A percentile compares a stretch with the other conserved stretches of the same genome.
Conservation (phyloP, 2,329 filamentous ascomycete genomes). For the Anthostomella pinea region DNA sequence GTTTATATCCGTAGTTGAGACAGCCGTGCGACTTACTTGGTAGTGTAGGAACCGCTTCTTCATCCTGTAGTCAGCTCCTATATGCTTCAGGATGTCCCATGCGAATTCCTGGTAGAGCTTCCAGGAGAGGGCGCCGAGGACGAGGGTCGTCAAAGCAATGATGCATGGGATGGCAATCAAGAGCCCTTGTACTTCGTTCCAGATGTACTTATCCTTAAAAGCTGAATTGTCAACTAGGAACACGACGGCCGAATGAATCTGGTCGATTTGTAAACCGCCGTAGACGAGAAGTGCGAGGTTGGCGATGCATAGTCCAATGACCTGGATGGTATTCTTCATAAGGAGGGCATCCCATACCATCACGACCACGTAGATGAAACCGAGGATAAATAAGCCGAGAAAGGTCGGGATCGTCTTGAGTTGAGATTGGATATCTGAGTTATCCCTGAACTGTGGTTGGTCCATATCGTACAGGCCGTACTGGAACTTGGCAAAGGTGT, state of each 20-base stretch:
- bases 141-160: slow-evolving; percentile 70
- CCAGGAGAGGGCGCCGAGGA: slow-evolving; percentile 78
- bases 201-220: slow-evolving; percentile 54
- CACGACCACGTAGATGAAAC: slow-evolving; percentile 86
- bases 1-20: slow-evolving; percentile 5
- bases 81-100: slow-evolving; percentile 99
- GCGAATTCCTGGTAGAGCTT: slow-evolving; percentile 98
- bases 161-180: slow-evolving; percentile 83
- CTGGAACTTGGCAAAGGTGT: slow-evolving; percentile 88
- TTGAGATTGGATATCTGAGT: slow-evolving; percentile 46
- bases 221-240: slow-evolving; percentile 45
- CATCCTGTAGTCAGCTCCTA: slow-evolving; percentile 94
- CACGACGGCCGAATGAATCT: slow-evolving; percentile 73
- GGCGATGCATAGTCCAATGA: slow-evolving; percentile 91
- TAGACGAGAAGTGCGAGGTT: slow-evolving; percentile 92
- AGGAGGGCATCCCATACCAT: slow-evolving; percentile 91
- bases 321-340: slow-evolving; percentile 96
- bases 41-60: slow-evolving; percentile 95
- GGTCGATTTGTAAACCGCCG: slow-evolving; percentile 86
- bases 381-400: slow-evolving; percentile 94
- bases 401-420: slow-evolving; percentile 85
- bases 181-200: slow-evolving; percentile 68
- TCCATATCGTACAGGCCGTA: slow-evolving; percentile 43
- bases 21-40: slow-evolving; percentile 60
- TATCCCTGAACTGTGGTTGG: slow-evolving; percentile 36